Percentiles rank a stretch among this genome's conserved stretches.
Conservation (phyloP, 2,329 filamentous ascomycete species). For the Colletotrichum salicis region DNA sequence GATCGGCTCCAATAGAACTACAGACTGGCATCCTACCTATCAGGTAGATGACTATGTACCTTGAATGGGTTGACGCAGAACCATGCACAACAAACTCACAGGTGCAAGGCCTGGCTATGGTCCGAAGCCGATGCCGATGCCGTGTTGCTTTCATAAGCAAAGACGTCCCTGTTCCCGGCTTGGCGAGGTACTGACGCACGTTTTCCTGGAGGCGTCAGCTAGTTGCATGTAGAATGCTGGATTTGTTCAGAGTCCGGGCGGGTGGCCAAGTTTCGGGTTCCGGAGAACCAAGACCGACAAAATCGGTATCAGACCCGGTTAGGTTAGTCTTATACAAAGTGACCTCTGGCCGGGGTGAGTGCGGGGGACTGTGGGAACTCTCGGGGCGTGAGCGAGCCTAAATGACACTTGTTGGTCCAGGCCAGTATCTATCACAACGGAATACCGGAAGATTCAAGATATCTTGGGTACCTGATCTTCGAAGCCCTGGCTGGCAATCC, state of each 20-base stretch:
- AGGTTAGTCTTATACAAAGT: not conserved
- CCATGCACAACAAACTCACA: too few relatives aligned
- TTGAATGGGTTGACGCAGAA: not conserved
- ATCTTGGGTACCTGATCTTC: not conserved
- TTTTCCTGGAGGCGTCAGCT: not conserved
- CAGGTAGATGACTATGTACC: not conserved
- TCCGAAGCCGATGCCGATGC: not conserved
- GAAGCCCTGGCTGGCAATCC: not conserved
- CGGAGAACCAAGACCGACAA: not conserved
- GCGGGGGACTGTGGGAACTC: slow-evolving; percentile 23
- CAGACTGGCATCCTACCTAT: not conserved
- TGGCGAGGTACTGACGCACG: not conserved
- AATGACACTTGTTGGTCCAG: not conserved
- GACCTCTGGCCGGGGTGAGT: not conserved
- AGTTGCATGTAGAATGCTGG: not conserved
- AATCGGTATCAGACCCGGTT: slow-evolving; percentile 20
- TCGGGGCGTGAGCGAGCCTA: not conserved
- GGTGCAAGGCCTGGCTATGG: too few relatives aligned
- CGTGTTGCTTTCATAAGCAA: not conserved
- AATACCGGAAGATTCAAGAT: not conserved
- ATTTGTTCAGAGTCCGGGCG: not conserved
- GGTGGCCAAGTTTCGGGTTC: not conserved
- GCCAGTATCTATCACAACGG: too few relatives aligned
- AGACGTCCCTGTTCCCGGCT: not conserved
- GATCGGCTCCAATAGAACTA: not conserved